Conservation (phyloP, 73 alveolate genomes). For the Diophrys appendiculata region DNA sequence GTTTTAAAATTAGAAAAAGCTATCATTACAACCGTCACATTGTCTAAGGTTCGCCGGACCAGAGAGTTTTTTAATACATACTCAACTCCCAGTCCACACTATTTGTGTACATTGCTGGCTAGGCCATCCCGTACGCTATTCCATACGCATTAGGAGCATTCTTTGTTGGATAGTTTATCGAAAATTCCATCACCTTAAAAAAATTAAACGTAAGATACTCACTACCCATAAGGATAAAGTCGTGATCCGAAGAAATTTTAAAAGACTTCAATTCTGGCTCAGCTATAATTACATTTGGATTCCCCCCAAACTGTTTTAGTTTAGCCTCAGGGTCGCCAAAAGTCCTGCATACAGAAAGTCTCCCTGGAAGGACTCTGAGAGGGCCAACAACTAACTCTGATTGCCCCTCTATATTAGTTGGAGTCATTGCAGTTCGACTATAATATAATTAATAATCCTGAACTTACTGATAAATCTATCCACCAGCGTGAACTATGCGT, state of each 20-base stretch:
- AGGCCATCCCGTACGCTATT: slow-evolving; percentile 54
- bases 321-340: slow-evolving; percentile 96
- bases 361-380: slow-evolving; percentile 90
- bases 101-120: slow-evolving; percentile 73
- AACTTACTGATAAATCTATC: slow-evolving; percentile 82
- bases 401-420: slow-evolving; percentile 7
- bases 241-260: slow-evolving; percentile 69
- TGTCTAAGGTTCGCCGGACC: slow-evolving; percentile 90
- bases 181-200: slow-evolving; percentile 89
- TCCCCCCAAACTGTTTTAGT: slow-evolving; percentile 86
- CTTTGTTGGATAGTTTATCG: slow-evolving; percentile 77
- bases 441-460: slow-evolving; percentile 18
- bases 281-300: slow-evolving; percentile 77
- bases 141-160: slow-evolving; percentile 71
- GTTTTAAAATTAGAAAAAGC: slow-evolving; percentile 68
- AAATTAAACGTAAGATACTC: too few relatives aligned
- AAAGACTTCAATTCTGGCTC: slow-evolving; percentile 75
- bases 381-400: slow-evolving; percentile 72
- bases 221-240: slow-evolving; percentile 84
- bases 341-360: slow-evolving; percentile 86
- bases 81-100: slow-evolving; percentile 94
- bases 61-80: slow-evolving; percentile 85
- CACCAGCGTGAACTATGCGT: slow-evolving; percentile 89
- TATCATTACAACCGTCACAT: slow-evolving; percentile 93
- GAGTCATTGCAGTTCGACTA: slow-evolving; percentile 29